phyloP scores from a whole-genome alignment of 345 rosid species.

The Linum tenue region DNA sequence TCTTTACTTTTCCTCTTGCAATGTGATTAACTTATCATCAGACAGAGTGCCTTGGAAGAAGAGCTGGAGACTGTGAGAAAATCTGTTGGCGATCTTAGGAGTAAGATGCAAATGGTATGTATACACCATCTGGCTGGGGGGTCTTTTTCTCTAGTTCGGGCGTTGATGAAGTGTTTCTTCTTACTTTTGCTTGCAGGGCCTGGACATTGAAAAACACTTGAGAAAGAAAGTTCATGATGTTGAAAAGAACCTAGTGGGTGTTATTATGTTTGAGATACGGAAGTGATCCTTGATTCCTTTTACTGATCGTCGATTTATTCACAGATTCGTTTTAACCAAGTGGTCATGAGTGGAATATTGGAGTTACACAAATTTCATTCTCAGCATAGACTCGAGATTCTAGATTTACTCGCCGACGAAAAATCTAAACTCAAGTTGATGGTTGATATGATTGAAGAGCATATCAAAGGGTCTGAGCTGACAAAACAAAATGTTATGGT shows the following conservation, averaged over 20 bases:
- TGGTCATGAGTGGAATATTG: constrained; percentile 36
- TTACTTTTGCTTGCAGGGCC: constrained; percentile 44
- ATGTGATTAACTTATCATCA: constrained; percentile 53
- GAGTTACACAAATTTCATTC: constrained; percentile 53
- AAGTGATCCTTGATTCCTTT: constrained; percentile 2
- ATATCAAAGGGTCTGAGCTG: constrained; percentile 24
- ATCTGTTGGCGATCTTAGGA: constrained; percentile 55
- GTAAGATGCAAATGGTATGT: constrained; percentile 70
- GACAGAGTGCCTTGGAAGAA: constrained; percentile 94
- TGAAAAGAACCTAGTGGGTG: constrained; percentile 74
- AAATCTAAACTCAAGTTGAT: constrained; percentile 35
- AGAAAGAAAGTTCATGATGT: constrained; percentile 64
- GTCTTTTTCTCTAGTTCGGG: constrained; percentile 1
- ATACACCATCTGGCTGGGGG: constrained; percentile 8
- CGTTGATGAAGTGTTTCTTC: neutral
- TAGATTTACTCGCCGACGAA: constrained; percentile 54
- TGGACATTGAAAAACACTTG: constrained; percentile 93
- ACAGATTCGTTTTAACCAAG: constrained; percentile 54
- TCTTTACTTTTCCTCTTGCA: neutral
- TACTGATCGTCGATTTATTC: constrained; percentile 16
- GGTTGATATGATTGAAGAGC: constrained; percentile 41
- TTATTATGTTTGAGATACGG: constrained; percentile 7
- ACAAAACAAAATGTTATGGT: constrained; percentile 26
- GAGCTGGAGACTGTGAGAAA: constrained; percentile 57
- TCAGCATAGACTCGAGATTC: constrained; percentile 43